phyloP scores from a whole-genome alignment of 176 grass and related monocot genomes.

The Hsuehochloa calcarea region DNA sequence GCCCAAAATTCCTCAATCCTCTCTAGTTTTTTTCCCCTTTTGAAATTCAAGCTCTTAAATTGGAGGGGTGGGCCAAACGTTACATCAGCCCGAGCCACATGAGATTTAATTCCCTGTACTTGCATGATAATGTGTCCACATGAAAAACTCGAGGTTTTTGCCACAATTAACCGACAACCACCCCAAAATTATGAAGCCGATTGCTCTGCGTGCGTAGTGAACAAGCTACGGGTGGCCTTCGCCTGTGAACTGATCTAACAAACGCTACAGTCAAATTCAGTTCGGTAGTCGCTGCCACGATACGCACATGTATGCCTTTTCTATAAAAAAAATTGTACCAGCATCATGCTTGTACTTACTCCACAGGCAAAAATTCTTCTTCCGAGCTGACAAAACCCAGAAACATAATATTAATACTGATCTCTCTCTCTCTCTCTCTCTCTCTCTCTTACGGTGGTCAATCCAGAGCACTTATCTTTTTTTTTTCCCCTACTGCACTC shows the following conservation, averaged over 20 bases:
- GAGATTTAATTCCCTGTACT: not conserved
- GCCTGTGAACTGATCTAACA: not conserved
- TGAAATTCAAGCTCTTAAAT: not conserved
- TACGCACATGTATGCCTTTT: not conserved
- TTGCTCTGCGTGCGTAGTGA: not conserved
- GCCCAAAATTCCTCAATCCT: not conserved
- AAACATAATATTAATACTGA: not conserved
- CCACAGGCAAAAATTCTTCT: not conserved
- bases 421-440: not conserved
- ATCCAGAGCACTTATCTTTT: not conserved
- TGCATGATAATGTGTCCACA: not conserved
- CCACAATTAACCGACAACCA: not conserved
- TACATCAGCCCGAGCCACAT: not conserved
- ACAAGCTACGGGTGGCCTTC: not conserved
- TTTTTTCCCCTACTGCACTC: not conserved
- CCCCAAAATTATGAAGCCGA: not conserved
- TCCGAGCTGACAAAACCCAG: not conserved
- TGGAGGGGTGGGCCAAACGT: not conserved
- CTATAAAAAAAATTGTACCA: not conserved
- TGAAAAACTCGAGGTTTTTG: not conserved
- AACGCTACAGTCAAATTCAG: not conserved
- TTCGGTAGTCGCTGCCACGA: not conserved
- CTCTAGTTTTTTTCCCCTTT: not conserved
- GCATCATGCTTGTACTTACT: not conserved
- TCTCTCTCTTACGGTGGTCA: not conserved